Conservation (phyloP, 2,329 filamentous ascomycete species). For the Ploettnerulaceae sp. region DNA sequence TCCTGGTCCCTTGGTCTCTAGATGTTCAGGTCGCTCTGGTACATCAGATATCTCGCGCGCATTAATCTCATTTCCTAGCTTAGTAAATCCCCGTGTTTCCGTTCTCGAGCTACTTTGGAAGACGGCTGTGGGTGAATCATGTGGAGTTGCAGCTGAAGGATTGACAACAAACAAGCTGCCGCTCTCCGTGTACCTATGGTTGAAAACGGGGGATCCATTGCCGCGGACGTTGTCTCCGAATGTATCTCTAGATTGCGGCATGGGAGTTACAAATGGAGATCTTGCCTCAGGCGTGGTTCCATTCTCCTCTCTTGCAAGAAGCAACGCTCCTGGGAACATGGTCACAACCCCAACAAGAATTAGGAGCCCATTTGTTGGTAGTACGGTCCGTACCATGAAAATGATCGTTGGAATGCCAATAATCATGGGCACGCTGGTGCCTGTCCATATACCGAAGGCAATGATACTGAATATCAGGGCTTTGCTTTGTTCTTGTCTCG, state of each 20-base stretch:
- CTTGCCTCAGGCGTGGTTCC: slow-evolving; percentile 29
- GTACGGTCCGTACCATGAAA: slow-evolving; percentile 30
- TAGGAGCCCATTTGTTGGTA: slow-evolving; percentile 31
- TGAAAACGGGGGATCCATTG: slow-evolving; percentile 27
- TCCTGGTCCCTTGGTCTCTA: slow-evolving; percentile 16
- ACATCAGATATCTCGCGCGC: slow-evolving; percentile 11
- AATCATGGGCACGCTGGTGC: slow-evolving; percentile 32
- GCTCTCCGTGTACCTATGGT: slow-evolving; percentile 24
- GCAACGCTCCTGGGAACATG: slow-evolving; percentile 25
- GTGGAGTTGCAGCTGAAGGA: slow-evolving; percentile 28
- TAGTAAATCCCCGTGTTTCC: slow-evolving; percentile 25
- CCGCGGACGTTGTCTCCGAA: slow-evolving; percentile 18
- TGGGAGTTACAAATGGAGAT: slow-evolving; percentile 31
- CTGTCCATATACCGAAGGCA: slow-evolving; percentile 32
- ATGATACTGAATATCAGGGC: slow-evolving; percentile 26
- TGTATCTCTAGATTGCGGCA: slow-evolving; percentile 24
- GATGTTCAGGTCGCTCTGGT: slow-evolving; percentile 5
- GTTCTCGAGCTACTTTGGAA: slow-evolving; percentile 19
- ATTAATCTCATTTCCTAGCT: slow-evolving; percentile 20
- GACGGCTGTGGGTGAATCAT: slow-evolving; percentile 20
- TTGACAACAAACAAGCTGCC: slow-evolving; percentile 32
- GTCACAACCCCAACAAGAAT: slow-evolving; percentile 31
- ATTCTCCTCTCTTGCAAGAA: slow-evolving; percentile 24
- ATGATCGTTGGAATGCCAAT: slow-evolving; percentile 29
- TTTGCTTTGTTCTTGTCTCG: slow-evolving; percentile 24